Evolutionary conservation across 2,329 filamentous ascomycete species (phyloP), one percentile per base, ranked within the genome.

Genomic region (Talaromyces islandicus): DNA sequence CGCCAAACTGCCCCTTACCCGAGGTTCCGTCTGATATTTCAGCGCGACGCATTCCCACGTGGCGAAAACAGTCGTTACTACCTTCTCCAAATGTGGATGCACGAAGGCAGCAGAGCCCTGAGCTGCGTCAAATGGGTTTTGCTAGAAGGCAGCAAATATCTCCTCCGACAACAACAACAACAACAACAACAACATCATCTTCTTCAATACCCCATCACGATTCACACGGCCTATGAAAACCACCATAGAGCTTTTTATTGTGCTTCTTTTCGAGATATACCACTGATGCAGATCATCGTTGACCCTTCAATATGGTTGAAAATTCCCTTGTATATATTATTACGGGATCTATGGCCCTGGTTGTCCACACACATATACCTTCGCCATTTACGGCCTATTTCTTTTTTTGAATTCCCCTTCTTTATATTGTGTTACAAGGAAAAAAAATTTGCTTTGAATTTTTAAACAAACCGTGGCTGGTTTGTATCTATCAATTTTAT

Each of bases 1-100:
- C 68, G 9, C 68, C 68, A 25, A 61, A 67, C 53, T 67, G 64
- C n/a, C 68, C 68, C 10, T 61, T 70, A 3, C 68, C 68, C 7
- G 63, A 64, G 50, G 61, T 69, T 10, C 68, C 68, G 17, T 52
- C 62, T 17, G 57, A 46, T 55, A 27, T 59, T 2, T 35, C 54
- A 24, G 30, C 56, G 5, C 60, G 59, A 27, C 56, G 55, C 19
- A 54, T 58, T 17, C 48, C 62, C 2, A 29, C 56, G 27, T 46
- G 58, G 52, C 55, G 54, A 27, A 59, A 38, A 19, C 32, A 53
- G 27, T 48, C 55, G 7, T 35, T 43, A 55, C 29, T 43, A 1
- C 35, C 53, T 10, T 14, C 53, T 38, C 35, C 30, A 25, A 27
- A 27, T 21, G 10, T 52, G 25, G 48, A 52, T 17, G 24, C 48